These are phyloP conservation scores for Pycnococcus provasolii DNA, from an alignment of 139 green algal species.

Conservation along the genomic window DNA sequence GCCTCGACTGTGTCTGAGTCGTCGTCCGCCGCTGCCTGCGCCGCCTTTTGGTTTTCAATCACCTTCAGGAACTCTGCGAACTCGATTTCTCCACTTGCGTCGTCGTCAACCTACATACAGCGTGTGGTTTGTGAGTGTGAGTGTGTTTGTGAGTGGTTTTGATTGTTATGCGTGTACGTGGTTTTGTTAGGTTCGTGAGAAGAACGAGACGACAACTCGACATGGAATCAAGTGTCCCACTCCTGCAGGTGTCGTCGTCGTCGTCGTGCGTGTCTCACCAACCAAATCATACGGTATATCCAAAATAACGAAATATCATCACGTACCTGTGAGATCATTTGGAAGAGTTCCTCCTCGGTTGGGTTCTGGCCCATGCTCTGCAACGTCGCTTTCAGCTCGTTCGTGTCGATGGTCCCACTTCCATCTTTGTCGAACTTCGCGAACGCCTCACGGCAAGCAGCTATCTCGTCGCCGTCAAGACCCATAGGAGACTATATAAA, in stretches of 20 bases:
- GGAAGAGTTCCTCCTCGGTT: constrained; percentile 60
- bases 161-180: no score
- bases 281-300: background rate
- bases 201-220: no score
- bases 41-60: constrained; percentile 62
- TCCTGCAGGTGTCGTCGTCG: no score
- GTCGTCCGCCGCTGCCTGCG: constrained; percentile 32
- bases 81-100: constrained; percentile 58
- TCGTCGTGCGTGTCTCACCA: background rate
- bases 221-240: no score
- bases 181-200: no score
- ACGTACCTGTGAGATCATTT: constrained; percentile 50
- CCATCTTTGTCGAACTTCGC: constrained; percentile 28
- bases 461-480: constrained; percentile 24
- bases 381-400: constrained; percentile 47
- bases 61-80: constrained; percentile 63
- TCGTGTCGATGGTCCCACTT: constrained; percentile 55
- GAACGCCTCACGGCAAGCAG: constrained; percentile 24
- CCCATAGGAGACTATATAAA: background rate
- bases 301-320: background rate
- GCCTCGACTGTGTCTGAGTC: constrained; percentile 66
- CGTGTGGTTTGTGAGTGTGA: no score
- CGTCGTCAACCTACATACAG: constrained; percentile 48
- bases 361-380: constrained; percentile 46
- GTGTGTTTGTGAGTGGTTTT: no score